Evolutionary conservation across 2,329 filamentous ascomycete genomes (phyloP).

Genomic region (Byssothecium circinans): DNA sequence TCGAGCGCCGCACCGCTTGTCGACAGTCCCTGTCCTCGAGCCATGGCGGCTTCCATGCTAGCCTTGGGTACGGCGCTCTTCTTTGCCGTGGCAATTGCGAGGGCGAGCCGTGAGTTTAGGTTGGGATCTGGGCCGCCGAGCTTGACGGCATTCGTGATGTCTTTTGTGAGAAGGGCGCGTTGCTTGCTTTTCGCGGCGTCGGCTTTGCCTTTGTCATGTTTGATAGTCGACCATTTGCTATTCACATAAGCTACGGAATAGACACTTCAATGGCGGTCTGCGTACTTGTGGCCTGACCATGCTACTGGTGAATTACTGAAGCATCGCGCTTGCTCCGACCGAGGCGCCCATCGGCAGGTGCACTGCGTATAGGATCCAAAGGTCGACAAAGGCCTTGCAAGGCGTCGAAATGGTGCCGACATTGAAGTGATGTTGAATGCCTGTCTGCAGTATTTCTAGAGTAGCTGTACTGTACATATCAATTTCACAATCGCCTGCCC

Average conservation of each 20-base stretch:
- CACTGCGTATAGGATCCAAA: slow-evolving; percentile 17
- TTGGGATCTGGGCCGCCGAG: slow-evolving; percentile 73
- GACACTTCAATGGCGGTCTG: neutral
- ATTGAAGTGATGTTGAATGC: slow-evolving; percentile 17
- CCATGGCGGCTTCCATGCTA: slow-evolving; percentile 81
- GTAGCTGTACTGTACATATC: no score
- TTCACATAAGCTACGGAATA: neutral
- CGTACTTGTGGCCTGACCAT: slow-evolving; percentile 42
- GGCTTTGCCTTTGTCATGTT: slow-evolving; percentile 87
- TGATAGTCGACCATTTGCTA: slow-evolving; percentile 94
- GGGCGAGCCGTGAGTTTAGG: slow-evolving; percentile 74
- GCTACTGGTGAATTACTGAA: slow-evolving; percentile 30
- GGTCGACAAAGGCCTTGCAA: slow-evolving; percentile 11
- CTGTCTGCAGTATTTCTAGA: neutral
- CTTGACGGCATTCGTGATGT: slow-evolving; percentile 75
- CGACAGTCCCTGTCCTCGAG: slow-evolving; percentile 83
- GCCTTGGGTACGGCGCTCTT: slow-evolving; percentile 83
- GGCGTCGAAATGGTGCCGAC: slow-evolving; percentile 26
- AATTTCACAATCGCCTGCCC: slow-evolving; percentile 5
- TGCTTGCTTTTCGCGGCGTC: slow-evolving; percentile 77
- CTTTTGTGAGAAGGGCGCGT: slow-evolving; percentile 68
- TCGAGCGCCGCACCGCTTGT: slow-evolving; percentile 76
- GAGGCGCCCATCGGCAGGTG: slow-evolving; percentile 19
- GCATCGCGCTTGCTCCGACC: slow-evolving; percentile 25
- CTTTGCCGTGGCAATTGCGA: slow-evolving; percentile 75